Percentiles rank a stretch among this genome's conserved stretches.
Evolutionary conservation across 2,329 filamentous ascomycete genomes (phyloP).

Genomic region (Ambrosiella cleistominuta): DNA sequence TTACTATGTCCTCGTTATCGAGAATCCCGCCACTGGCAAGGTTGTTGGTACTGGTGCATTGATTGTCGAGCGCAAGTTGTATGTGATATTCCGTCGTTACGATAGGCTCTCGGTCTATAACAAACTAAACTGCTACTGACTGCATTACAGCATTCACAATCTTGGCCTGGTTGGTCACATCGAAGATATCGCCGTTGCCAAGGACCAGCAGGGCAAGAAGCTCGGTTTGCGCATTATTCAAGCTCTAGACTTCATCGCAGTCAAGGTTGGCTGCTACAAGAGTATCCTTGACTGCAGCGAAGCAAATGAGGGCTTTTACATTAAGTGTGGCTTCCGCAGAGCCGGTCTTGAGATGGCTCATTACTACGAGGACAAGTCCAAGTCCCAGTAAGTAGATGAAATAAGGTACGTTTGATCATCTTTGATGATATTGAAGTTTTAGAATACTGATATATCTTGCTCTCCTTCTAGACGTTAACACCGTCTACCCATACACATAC

Average conservation of each 20-base stretch:
- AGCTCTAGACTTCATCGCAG: constrained; percentile 74
- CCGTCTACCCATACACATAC: too few relatives aligned
- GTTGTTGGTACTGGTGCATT: constrained; percentile 85
- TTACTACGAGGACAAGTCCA: constrained; percentile 56
- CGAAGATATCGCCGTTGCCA: constrained; percentile 89
- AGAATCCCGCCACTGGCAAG: constrained; percentile 42
- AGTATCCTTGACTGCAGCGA: constrained; percentile 93
- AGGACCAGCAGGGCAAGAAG: constrained; percentile 95
- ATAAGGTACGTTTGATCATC: background rate
- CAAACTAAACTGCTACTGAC: background rate
- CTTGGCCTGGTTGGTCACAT: constrained; percentile 82
- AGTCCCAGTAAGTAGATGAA: constrained; percentile 17
- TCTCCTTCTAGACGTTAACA: too few relatives aligned
- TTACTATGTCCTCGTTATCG: constrained; percentile 77
- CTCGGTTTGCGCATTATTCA: constrained; percentile 84
- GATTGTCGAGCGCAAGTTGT: constrained; percentile 90
- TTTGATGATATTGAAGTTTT: too few relatives aligned
- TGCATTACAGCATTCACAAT: constrained; percentile 47
- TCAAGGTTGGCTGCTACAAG: constrained; percentile 89
- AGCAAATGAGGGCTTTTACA: constrained; percentile 90
- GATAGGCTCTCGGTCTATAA: background rate
- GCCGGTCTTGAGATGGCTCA: constrained; percentile 94
- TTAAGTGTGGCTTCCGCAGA: constrained; percentile 89
- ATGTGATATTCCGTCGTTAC: constrained; percentile 21
- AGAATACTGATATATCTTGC: too few relatives aligned